Percentiles rank a stretch among this genome's conserved stretches.
phyloP scores from a whole-genome alignment of 2,329 filamentous ascomycete genomes.

The Coleophoma crateriformis region DNA sequence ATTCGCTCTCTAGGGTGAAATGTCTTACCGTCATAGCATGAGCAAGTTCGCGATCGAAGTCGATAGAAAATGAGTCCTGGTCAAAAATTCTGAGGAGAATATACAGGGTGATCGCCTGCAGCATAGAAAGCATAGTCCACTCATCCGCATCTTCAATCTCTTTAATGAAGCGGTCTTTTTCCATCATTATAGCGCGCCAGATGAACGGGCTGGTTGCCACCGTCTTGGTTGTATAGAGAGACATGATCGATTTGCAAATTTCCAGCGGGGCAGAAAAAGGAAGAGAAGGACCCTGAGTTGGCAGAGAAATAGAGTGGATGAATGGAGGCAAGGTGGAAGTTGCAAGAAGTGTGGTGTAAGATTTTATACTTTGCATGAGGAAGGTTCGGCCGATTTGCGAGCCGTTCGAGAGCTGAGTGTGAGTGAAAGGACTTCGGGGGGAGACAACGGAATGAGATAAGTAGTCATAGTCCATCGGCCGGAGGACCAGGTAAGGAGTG shows the following conservation, averaged over 20 bases:
- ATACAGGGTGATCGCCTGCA: conserved; percentile 12
- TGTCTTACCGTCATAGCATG: conserved; percentile 11
- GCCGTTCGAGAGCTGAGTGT: conserved; percentile 7
- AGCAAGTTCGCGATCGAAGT: conserved; percentile 12
- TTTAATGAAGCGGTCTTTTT: conserved; percentile 14
- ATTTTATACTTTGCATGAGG: conserved; percentile 9
- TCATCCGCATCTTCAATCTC: conserved; percentile 6
- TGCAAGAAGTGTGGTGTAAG: conserved; percentile 9
- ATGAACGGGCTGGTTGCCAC: conserved; percentile 12
- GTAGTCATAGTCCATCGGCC: conserved; percentile 6
- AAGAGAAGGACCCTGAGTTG: conserved; percentile 6
- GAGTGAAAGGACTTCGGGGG: conserved; percentile 12
- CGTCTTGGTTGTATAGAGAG: conserved; percentile 10
- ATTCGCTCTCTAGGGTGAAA: neutral
- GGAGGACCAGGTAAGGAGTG: conserved; percentile 11
- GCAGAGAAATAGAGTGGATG: conserved; percentile 6
- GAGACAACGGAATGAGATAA: conserved; percentile 1
- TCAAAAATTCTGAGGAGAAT: conserved; percentile 14
- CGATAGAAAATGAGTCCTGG: conserved; percentile 9
- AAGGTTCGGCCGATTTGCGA: conserved; percentile 11
- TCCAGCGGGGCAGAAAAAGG: conserved; percentile 6
- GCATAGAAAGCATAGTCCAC: conserved; percentile 11
- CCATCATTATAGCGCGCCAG: conserved; percentile 12
- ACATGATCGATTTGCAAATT: conserved; percentile 13
- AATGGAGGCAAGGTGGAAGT: conserved; percentile 1